A percentile compares a stretch with the other conserved stretches of the same genome.
Evolutionary conservation across 192 early-diverging fungal genomes (phyloP).

Genomic region (Backusella luteola): DNA sequence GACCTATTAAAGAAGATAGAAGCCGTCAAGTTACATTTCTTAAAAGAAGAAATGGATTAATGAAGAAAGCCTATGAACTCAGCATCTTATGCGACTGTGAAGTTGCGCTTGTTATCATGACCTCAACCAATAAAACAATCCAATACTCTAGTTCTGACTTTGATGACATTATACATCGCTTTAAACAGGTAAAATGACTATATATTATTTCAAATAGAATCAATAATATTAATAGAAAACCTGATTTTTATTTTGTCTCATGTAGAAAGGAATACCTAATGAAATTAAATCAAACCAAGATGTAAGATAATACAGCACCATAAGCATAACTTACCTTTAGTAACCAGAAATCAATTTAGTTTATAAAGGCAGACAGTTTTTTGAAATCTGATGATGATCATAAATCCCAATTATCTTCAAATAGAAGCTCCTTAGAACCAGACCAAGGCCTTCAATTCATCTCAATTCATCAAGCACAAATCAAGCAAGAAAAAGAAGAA

Average conservation of each 20-base stretch:
- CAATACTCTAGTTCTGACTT: constrained; percentile 91
- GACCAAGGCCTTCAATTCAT: neutral
- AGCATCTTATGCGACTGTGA: constrained; percentile 92
- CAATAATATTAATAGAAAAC: constrained; percentile 36
- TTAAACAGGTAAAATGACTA: constrained; percentile 61
- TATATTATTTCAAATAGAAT: constrained; percentile 1
- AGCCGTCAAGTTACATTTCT: constrained; percentile 91
- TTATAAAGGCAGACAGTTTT: neutral
- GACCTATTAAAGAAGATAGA: constrained; percentile 85
- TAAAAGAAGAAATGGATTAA: constrained; percentile 88
- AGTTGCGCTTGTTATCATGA: constrained; percentile 90
- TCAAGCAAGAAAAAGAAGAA: neutral
- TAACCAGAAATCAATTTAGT: neutral
- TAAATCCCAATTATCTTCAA: neutral
- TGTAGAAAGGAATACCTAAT: constrained; percentile 32
- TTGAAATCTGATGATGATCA: neutral
- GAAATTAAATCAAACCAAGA: constrained; percentile 41
- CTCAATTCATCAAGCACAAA: neutral
- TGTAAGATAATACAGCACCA: constrained; percentile 13
- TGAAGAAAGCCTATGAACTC: constrained; percentile 97
- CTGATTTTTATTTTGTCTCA: constrained; percentile 22
- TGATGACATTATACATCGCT: constrained; percentile 86
- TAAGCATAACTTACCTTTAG: neutral
- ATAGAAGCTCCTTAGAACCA: neutral
- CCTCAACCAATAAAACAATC: constrained; percentile 83